Evolutionary conservation across 495 filamentous ascomycete genomes (phyloP).

Genomic region (Talaromyces liani): DNA sequence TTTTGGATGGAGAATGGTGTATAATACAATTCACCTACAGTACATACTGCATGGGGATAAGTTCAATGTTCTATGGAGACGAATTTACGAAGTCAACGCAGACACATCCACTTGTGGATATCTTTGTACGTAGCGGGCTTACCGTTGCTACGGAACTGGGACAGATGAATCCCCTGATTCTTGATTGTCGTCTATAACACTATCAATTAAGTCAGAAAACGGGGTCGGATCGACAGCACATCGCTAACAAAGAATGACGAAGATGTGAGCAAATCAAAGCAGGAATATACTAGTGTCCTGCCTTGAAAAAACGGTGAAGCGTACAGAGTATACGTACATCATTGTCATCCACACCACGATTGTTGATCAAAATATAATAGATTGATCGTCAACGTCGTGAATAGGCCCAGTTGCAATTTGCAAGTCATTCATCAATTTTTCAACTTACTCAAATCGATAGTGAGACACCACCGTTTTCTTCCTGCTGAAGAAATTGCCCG

Average conservation of each 20-base stretch:
- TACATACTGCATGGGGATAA: neutral
- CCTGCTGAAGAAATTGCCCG: neutral
- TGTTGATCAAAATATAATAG: neutral
- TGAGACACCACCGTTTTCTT: neutral
- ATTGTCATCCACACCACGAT: neutral
- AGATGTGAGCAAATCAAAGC: neutral
- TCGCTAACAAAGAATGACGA: neutral
- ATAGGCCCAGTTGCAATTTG: neutral
- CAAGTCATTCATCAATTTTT: neutral
- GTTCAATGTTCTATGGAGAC: neutral
- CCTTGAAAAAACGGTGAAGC: neutral
- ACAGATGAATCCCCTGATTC: neutral
- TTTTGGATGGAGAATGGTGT: neutral
- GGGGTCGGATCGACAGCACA: neutral
- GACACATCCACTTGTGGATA: neutral
- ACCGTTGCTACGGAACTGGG: constrained; percentile 4
- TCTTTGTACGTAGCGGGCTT: neutral
- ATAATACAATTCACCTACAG: neutral
- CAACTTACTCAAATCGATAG: neutral
- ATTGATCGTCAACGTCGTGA: neutral
- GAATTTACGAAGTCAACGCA: neutral
- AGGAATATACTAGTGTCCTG: neutral
- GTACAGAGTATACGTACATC: neutral
- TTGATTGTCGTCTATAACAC: neutral
- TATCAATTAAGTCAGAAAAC: neutral